A percentile compares a stretch with the other conserved stretches of the same genome.
Conservation (phyloP, 2,329 filamentous ascomycete species). For the Amauroascus niger region DNA sequence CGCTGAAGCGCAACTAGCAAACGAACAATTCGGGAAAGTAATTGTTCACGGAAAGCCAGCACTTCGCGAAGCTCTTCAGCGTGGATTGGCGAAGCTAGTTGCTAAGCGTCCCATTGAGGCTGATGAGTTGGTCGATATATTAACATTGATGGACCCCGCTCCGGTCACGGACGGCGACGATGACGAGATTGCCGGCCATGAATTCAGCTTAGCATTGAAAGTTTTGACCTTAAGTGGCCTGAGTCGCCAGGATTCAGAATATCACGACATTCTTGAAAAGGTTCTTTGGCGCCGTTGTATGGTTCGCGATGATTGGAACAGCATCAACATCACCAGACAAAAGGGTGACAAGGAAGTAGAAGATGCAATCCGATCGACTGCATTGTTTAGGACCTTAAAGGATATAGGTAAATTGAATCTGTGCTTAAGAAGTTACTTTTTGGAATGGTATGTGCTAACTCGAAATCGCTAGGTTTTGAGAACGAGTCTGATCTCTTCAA, state of each 20-base stretch:
- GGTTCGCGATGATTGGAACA: conserved; percentile 73
- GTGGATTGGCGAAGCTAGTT: conserved; percentile 59
- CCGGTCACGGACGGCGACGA: conserved; percentile 39
- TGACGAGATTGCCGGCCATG: conserved; percentile 43
- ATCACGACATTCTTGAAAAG: conserved; percentile 46
- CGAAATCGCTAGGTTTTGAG: conserved; percentile 15
- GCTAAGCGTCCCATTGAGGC: conserved; percentile 56
- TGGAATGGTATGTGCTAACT: conserved; percentile 8
- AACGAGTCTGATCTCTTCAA: conserved; percentile 7
- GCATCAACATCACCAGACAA: conserved; percentile 65
- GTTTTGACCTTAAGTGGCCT: conserved; percentile 43
- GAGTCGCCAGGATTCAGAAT: conserved; percentile 46
- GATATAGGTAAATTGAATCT: conserved; percentile 57
- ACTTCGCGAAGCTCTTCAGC: conserved; percentile 61
- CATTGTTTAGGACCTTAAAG: conserved; percentile 57
- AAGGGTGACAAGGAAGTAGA: conserved; percentile 62
- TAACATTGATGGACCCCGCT: conserved; percentile 64
- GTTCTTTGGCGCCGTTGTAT: conserved; percentile 85
- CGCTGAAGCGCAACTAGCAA: conserved; percentile 65
- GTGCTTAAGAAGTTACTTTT: conserved; percentile 21
- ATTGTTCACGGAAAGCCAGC: conserved; percentile 51
- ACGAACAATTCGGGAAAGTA: conserved; percentile 54
- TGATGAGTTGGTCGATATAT: conserved; percentile 49
- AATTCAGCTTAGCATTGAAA: conserved; percentile 67
- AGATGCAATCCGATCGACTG: conserved; percentile 53